Base-by-base conservation (phyloP, 257 asterid genomes). In the Linderniella brevidens region DNA sequence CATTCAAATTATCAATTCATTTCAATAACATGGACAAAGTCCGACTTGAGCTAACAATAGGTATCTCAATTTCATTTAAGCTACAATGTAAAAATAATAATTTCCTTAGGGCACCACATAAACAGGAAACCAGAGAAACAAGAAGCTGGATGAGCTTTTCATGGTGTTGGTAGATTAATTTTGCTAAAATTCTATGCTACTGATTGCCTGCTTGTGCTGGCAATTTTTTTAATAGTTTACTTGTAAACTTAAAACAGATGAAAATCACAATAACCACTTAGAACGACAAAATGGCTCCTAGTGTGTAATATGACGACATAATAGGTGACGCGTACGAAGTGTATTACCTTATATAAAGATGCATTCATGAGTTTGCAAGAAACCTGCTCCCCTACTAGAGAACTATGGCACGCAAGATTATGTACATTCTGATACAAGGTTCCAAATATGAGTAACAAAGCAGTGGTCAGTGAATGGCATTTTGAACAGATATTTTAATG, bases 321-420 rank as follows among this genome's bases (percentile, higher is more conserved):
- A 25, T 25, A 2, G 32, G 6, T 25, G 32, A 25, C 14, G 51
- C 17, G 36, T 41, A 16, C 12, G 46, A 61, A 66, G 42, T 48
- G 58, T 57, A 65, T 50, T 69, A 74, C 98, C 94, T 85, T 76
- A 47, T 60, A 52, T 47, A 90, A 66, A 54, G 84, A 77, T 60
- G 93, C 85, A 66, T 85, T 67, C 61, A 42, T 59, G 57, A 90
- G 76, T 48, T 53, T 72, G 69, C 58, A 62, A 57, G 78, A 58
- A 52, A 52, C 58, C 45, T 52, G 52, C 58, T 64, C 66, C 43
- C 73, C 66, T 50, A 50, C 58, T 19, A 60, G 54, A 57, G 77
- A 64, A 69, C 66, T 51, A 47, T 37, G 19, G 55, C 76, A 57
- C 44, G 58, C 66, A 55, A 74, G 68, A 70, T 68, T 58, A 48